These are phyloP conservation scores for Hymenoscyphus fructigenus DNA, from an alignment of 2,329 filamentous ascomycete genomes.

Conservation along the genomic window DNA sequence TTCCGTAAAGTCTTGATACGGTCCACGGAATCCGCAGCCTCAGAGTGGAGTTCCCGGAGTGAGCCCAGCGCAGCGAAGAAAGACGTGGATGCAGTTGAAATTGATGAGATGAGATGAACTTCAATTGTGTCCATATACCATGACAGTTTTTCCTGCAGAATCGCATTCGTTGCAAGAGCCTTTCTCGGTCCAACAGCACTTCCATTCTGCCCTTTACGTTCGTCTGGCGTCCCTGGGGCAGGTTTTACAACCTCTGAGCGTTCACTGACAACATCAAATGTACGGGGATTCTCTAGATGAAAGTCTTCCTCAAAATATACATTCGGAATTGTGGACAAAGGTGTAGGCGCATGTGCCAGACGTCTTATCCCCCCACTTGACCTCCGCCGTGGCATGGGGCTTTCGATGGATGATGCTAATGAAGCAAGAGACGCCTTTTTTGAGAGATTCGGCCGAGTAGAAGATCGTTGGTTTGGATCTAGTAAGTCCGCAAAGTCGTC, in stretches of 20 bases:
- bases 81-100: conserved; percentile 90
- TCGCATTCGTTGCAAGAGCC: conserved; percentile 91
- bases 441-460: conserved; percentile 32
- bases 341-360: conserved; percentile 71
- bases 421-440: conserved; percentile 44
- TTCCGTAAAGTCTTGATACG: conserved; percentile 78
- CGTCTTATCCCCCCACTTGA: conserved; percentile 55
- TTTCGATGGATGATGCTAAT: conserved; percentile 38
- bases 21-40: conserved; percentile 86
- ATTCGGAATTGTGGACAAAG: conserved; percentile 83
- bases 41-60: conserved; percentile 83
- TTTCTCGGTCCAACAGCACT: conserved; percentile 67
- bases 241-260: conserved; percentile 87
- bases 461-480: conserved; percentile 33
- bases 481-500: conserved; percentile 43
- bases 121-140: conserved; percentile 99
- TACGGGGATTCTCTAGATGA: conserved; percentile 91
- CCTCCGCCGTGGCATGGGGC: conserved; percentile 44
- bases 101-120: conserved; percentile 93
- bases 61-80: conserved; percentile 95
- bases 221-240: conserved; percentile 52
- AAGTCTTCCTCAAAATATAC: conserved; percentile 97
- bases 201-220: conserved; percentile 57
- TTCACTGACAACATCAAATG: conserved; percentile 95
- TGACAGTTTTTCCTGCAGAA: conserved; percentile 94